Percentiles rank a stretch among this genome's conserved stretches.
Evolutionary conservation across 2,329 filamentous ascomycete species (phyloP).

Genomic region (Cercospora sp.): DNA sequence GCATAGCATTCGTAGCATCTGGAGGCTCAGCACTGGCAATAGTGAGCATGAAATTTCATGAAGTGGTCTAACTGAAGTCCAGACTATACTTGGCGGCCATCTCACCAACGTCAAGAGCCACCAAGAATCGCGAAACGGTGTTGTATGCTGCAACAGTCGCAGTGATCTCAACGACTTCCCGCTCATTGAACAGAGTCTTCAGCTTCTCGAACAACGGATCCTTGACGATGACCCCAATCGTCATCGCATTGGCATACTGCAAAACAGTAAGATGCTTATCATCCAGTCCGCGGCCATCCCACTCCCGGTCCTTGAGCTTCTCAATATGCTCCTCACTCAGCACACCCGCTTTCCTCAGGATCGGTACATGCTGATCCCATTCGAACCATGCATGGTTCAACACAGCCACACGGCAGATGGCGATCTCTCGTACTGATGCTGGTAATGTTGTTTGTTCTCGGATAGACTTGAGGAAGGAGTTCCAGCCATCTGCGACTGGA

Average conservation of each 20-base stretch:
- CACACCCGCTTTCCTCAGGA: constrained; percentile 64
- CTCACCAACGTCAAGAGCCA: constrained; percentile 68
- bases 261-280: constrained; percentile 68
- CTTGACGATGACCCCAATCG: constrained; percentile 66
- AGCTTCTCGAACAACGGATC: constrained; percentile 68
- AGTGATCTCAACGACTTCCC: constrained; percentile 78
- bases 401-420: constrained; percentile 77
- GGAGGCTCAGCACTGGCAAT: not conserved
- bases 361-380: constrained; percentile 74
- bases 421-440: constrained; percentile 65
- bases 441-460: constrained; percentile 54
- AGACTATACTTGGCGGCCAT: constrained; percentile 37
- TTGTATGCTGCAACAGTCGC: constrained; percentile 79
- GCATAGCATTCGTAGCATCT: not conserved
- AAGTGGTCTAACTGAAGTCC: constrained; percentile 29
- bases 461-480: constrained; percentile 57
- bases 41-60: not conserved
- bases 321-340: constrained; percentile 52
- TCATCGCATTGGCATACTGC: constrained; percentile 81
- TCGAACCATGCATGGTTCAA: constrained; percentile 84
- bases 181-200: constrained; percentile 62
- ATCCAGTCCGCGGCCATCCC: constrained; percentile 49
- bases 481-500: constrained; percentile 59
- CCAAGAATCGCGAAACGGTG: constrained; percentile 76
- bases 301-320: constrained; percentile 46